These are phyloP conservation scores for Nitzschia sp. DNA, from an alignment of 108 stramenopile species.

Conservation along the genomic window DNA sequence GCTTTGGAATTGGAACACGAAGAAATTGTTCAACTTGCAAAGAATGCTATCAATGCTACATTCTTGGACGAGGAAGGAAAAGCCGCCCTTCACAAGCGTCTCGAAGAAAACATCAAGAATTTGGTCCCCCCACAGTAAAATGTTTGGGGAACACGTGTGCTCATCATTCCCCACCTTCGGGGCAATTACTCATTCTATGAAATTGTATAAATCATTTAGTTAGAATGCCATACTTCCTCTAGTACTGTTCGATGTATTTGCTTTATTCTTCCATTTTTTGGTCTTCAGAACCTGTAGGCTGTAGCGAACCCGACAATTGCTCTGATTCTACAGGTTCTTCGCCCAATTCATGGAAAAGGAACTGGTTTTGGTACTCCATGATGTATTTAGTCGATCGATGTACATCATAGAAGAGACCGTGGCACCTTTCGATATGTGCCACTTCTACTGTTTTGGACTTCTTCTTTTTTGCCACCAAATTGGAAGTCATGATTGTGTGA, in stretches of 20 bases:
- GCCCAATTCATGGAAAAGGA: constrained; percentile 82
- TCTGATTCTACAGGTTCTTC: background rate
- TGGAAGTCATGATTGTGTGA: constrained; percentile 96
- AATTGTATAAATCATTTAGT: too few relatives aligned
- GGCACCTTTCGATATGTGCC: constrained; percentile 86
- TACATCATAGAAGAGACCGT: constrained; percentile 94
- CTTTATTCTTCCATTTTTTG: constrained; percentile 38
- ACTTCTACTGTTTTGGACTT: constrained; percentile 88
- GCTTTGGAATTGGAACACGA: constrained; percentile 18
- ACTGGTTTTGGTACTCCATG: constrained; percentile 98
- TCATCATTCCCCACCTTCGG: too few relatives aligned
- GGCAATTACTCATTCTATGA: too few relatives aligned
- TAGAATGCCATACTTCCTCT: too few relatives aligned
- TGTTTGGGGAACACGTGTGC: too few relatives aligned
- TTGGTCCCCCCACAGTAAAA: background rate
- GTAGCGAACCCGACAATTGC: background rate
- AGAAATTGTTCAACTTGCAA: constrained; percentile 32
- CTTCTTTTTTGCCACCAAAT: constrained; percentile 83
- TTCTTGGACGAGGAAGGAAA: constrained; percentile 25
- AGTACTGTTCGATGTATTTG: too few relatives aligned
- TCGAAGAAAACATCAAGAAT: constrained; percentile 7
- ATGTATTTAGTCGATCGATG: constrained; percentile 97
- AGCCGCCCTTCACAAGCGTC: constrained; percentile 9
- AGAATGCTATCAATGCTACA: constrained; percentile 36
- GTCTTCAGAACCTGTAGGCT: background rate